Conservation (phyloP, 768 basidiomycete species). For the Boletales sp. region DNA sequence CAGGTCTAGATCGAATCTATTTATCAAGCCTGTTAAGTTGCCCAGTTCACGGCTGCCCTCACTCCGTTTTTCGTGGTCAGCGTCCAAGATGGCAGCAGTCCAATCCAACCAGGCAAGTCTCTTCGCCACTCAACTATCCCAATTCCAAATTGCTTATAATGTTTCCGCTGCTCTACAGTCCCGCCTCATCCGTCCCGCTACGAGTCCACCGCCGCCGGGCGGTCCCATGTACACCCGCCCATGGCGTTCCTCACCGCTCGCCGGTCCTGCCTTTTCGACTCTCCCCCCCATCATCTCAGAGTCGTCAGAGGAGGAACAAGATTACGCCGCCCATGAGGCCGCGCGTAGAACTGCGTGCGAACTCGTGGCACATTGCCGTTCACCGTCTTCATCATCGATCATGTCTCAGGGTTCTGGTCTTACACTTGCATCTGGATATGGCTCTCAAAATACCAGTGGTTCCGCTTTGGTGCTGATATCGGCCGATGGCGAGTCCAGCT, state of each 20-base stretch:
- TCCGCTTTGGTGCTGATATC: conserved; percentile 2
- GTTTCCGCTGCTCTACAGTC: too few relatives aligned
- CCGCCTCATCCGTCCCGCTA: conserved; percentile 11
- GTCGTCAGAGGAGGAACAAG: conserved; percentile 18
- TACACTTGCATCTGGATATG: conserved; percentile 13
- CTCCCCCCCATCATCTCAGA: conserved; percentile 22
- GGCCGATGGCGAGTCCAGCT: conserved; percentile 17
- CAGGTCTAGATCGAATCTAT: neutral
- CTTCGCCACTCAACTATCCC: neutral
- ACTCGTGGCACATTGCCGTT: neutral
- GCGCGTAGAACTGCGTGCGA: neutral
- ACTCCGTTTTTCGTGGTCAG: neutral
- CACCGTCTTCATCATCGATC: conserved; percentile 15
- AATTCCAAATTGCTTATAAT: too few relatives aligned
- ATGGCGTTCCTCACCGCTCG: conserved; percentile 29
- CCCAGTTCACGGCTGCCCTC: neutral
- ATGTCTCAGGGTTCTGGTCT: conserved; percentile 14
- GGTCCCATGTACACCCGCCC: conserved; percentile 20
- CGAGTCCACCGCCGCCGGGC: neutral
- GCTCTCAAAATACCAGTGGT: conserved; percentile 11
- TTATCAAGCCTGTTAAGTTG: conserved; percentile 1
- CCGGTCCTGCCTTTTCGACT: conserved; percentile 23
- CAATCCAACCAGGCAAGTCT: conserved; percentile 14
- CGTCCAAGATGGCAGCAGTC: conserved; percentile 8
- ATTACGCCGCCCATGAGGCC: neutral